Conservation (phyloP, 352 stramenopile genomes). For the Salisapilia sapeloensis region DNA sequence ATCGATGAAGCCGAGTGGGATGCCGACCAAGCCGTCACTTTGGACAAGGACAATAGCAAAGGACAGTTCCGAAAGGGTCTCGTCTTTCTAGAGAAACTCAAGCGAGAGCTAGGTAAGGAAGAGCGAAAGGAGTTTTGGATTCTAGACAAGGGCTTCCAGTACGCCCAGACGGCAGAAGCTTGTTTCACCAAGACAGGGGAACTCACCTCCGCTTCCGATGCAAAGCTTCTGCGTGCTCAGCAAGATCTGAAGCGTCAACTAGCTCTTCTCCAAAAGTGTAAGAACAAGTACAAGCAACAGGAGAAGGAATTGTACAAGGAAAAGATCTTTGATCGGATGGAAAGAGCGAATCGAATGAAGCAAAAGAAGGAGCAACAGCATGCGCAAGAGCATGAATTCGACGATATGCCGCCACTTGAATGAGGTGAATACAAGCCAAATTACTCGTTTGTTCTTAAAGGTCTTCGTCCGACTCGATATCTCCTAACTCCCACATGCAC, state of each 20-base stretch:
- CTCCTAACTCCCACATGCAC: slow-evolving; percentile 93
- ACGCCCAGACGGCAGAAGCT: slow-evolving; percentile 40
- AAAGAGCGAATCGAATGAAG: slow-evolving; percentile 65
- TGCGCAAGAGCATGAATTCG: slow-evolving; percentile 49
- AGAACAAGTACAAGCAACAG: slow-evolving; percentile 62
- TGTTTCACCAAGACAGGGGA: slow-evolving; percentile 41
- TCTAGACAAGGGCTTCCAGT: slow-evolving; percentile 73
- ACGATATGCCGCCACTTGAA: slow-evolving; percentile 71
- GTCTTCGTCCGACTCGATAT: slow-evolving; percentile 91
- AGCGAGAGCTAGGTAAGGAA: slow-evolving; percentile 64
- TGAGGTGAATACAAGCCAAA: slow-evolving; percentile 7
- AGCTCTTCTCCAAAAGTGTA: slow-evolving; percentile 31
- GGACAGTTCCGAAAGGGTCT: slow-evolving; percentile 64
- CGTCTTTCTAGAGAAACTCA: slow-evolving; percentile 71
- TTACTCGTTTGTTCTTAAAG: slow-evolving; percentile 2
- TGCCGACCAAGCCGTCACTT: slow-evolving; percentile 59
- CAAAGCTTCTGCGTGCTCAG: slow-evolving; percentile 29
- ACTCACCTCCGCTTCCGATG: slow-evolving; percentile 22
- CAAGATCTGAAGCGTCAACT: slow-evolving; percentile 55
- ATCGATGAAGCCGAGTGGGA: slow-evolving; percentile 76
- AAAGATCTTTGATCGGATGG: slow-evolving; percentile 74
- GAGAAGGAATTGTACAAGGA: slow-evolving; percentile 83
- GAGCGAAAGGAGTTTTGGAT: slow-evolving; percentile 74
- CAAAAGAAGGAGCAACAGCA: slow-evolving; percentile 52
- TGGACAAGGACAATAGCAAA: slow-evolving; percentile 45